A percentile compares a stretch with the other conserved stretches of the same genome.
phyloP scores from a whole-genome alignment of 2,329 filamentous ascomycete species.

The Colletotrichum limetticola region DNA sequence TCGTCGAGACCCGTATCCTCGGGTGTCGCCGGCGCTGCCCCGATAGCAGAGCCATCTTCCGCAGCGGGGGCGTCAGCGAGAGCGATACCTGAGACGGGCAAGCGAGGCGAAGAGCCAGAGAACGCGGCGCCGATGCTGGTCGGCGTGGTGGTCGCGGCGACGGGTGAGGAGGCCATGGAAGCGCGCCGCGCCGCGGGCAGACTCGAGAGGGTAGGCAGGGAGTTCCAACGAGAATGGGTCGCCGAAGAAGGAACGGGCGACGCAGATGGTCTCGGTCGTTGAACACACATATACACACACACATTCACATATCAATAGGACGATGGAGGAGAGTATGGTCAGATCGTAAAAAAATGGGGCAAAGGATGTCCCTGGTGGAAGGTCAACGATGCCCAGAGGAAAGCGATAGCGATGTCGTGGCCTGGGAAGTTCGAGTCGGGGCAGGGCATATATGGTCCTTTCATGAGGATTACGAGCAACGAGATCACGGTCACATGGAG shows the following conservation, averaged over 20 bases:
- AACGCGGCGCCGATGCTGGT: conserved; percentile 62
- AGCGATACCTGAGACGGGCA: conserved; percentile 18
- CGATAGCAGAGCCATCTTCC: conserved; percentile 15
- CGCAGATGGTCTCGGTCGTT: conserved; percentile 8
- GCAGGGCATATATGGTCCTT: neutral
- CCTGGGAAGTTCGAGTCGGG: neutral
- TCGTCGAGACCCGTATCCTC: conserved; percentile 16
- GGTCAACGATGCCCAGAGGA: neutral
- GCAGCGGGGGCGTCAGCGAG: neutral
- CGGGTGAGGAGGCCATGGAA: conserved; percentile 58
- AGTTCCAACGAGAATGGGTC: conserved; percentile 65
- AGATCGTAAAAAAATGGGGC: neutral
- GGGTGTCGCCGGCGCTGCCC: neutral
- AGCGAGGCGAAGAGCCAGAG: conserved; percentile 9
- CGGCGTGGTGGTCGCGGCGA: conserved; percentile 63
- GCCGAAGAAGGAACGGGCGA: conserved; percentile 42
- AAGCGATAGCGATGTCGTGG: neutral
- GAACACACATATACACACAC: neutral
- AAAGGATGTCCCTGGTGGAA: neutral
- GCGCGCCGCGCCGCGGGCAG: conserved; percentile 63
- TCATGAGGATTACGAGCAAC: conserved; percentile 23
- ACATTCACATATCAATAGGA: no score
- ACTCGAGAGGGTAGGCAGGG: conserved; percentile 64
- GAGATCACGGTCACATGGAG: conserved; percentile 13
- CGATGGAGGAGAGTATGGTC: neutral